These are phyloP conservation scores for Cicer arietinum DNA, from an alignment of 306 rosid species.

Conservation along the genomic window DNA sequence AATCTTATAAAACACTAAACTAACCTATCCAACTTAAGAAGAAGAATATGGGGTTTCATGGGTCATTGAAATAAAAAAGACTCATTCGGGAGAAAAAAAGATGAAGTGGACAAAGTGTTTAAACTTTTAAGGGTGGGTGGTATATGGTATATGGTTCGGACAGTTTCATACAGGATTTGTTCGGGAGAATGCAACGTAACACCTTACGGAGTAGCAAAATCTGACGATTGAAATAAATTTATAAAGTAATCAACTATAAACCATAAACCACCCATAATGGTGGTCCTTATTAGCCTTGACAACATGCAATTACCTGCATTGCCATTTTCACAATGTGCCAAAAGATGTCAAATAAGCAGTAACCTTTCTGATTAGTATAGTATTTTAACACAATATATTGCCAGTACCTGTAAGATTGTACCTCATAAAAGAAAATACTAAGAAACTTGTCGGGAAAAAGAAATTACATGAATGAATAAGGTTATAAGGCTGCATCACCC, in stretches of 20 bases:
- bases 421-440: slow-evolving; percentile 2
- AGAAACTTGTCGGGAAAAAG: not conserved
- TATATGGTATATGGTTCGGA: too few species aligned
- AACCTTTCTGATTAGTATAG: slow-evolving; percentile 13
- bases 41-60: too few species aligned
- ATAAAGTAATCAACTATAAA: not conserved
- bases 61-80: too few species aligned
- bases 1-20: too few species aligned
- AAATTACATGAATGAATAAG: slow-evolving; percentile 19
- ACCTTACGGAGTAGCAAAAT: not conserved
- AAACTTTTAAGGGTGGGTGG: not conserved
- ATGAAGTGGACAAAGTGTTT: not conserved
- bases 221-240: not conserved
- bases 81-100: not conserved
- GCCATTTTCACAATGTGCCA: slow-evolving; percentile 8
- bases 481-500: slow-evolving; percentile 4
- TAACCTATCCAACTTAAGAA: too few species aligned
- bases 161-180: not conserved
- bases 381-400: not conserved
- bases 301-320: slow-evolving; percentile 1
- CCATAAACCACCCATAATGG: not conserved
- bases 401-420: slow-evolving; percentile 22
- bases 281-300: not conserved
- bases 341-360: not conserved
- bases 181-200: not conserved